A percentile compares a stretch with the other conserved stretches of the same genome.
Evolutionary conservation across 2,329 filamentous ascomycete species (phyloP).

Genomic region (Hypoxylon rubiginosum): DNA sequence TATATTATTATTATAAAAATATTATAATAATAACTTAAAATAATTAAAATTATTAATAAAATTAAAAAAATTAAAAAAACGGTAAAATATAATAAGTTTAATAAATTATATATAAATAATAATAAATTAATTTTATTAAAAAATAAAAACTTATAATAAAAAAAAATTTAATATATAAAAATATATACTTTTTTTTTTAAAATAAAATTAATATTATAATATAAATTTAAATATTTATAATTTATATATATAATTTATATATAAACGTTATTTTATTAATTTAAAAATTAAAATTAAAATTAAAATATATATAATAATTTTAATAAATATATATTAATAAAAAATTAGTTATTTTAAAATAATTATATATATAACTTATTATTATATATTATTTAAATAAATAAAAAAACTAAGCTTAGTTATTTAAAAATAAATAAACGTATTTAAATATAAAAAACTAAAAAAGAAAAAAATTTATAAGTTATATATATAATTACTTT

Average conservation of each 20-base stretch:
- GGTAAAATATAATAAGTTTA: too few relatives aligned
- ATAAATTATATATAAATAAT: too few relatives aligned
- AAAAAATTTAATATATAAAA: too few relatives aligned
- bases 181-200: slow-evolving; percentile 7
- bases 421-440: not conserved
- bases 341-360: too few relatives aligned
- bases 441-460: not conserved
- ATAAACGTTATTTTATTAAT: too few relatives aligned
- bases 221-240: slow-evolving; percentile 10
- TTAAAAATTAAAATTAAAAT: not conserved
- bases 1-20: not conserved
- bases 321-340: not conserved
- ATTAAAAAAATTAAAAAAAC: too few relatives aligned
- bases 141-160: too few relatives aligned
- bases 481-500: too few relatives aligned
- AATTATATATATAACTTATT: slow-evolving; percentile 5
- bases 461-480: too few relatives aligned
- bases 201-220: not conserved
- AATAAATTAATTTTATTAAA: too few relatives aligned
- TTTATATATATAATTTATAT: slow-evolving; percentile 13
- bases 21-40: too few relatives aligned
- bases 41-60: too few relatives aligned
- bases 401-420: not conserved
- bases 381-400: slow-evolving; percentile 11
- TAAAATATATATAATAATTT: slow-evolving; percentile 1